Base-by-base conservation (phyloP, 2,329 filamentous ascomycete species). In the Neocucurbitaria cava region DNA sequence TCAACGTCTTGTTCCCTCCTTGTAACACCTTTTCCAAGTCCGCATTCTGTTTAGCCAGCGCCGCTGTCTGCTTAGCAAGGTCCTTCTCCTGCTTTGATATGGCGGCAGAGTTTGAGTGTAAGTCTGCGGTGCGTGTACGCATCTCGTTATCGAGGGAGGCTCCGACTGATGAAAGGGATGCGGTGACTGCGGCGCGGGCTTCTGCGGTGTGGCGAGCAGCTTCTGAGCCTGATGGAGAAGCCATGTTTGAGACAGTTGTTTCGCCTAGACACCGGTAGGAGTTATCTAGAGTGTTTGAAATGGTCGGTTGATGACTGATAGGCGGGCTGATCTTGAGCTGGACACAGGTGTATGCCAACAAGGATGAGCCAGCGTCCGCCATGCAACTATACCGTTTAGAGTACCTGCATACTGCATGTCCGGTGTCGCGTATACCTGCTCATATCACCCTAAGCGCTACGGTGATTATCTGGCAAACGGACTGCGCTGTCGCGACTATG, bases 141-240 rank as follows among this genome's bases (percentile, higher is more conserved):
- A 93, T 83, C 68, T 89, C 84, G 41, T 82, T 78, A 78, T 92
- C 88, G 62, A 92, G 81, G 64, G 87, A 84, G 72, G 89, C 88
- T 66, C 88, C 87, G 47, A 92, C 78, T 5, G 79, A 77, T 38
- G 76, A 70, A 24, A 84, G 77, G 24, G 81, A 81, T 28, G 80
- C 80, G 21, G 79, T 76, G 39, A 83, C 79, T 41, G 81, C 80
- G 35, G 81, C 79, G 51, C 81, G 79, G 51, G 82, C 81, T 74
- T 83, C 81, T 54, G 77, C 74, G 53, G 75, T 76, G 36, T 73
- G 70, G 49, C 68, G 72, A 15, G 68, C 67, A 24, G 71, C 65
- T 52, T 74, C 68, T 33, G 69, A 52, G 31, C 69, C 59, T 3
- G 54, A 45, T 9, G 64, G 57, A n/a, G 67, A 62, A 17, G 72